Evolutionary conservation across 2,329 filamentous ascomycete species (phyloP), one percentile per base, ranked within the genome.

Genomic region (Chaetomiaceae sp.): DNA sequence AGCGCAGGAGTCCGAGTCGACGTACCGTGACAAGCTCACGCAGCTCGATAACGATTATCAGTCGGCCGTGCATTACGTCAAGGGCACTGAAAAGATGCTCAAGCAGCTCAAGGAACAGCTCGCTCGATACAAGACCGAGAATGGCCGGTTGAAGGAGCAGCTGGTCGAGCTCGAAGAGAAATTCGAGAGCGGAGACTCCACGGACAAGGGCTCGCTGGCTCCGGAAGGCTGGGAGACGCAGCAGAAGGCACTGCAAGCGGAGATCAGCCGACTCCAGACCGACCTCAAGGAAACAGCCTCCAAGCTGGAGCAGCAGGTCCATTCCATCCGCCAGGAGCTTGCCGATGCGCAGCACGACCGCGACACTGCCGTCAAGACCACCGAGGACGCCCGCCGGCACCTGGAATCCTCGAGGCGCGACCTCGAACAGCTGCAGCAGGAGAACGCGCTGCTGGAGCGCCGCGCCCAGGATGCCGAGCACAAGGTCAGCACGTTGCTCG

Each of bases 71-170:
- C 93, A 96, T 66, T 98, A 98, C 61, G 88, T 98, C 56, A 94
- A 95, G 67, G 93, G 93, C 48, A 97, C 93, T 1, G 93, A 98
- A 68, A 97, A 96, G 76, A 96, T 98, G 89, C 79, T 98, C 39
- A 90, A 93, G 67, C 91, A 94, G 66, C 91, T 98, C 76, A 97
- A 97, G 71, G 89, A 96, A 60, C 93, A 98, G 68, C 75, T 98
- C n/a, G 76, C 85, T 45, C 87, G 89, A 48, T 93, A 94, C 69
- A 97, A 97, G 75, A 70, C 81, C 11, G 86, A 93, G 51, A 96
- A 96, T 60, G 72, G 75, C 15, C 85, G 86, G 50, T 73, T 98
- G 33, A 90, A 93, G 65, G 78, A 81, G 38, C 88, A 96, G 60
- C 72, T 96, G n/a, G 77, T 84, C 30, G 74, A 78, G 44, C 72